A percentile compares a stretch with the other conserved stretches of the same genome.
phyloP scores from a whole-genome alignment of 2,329 filamentous ascomycete genomes.

The Xylaria sp. region DNA sequence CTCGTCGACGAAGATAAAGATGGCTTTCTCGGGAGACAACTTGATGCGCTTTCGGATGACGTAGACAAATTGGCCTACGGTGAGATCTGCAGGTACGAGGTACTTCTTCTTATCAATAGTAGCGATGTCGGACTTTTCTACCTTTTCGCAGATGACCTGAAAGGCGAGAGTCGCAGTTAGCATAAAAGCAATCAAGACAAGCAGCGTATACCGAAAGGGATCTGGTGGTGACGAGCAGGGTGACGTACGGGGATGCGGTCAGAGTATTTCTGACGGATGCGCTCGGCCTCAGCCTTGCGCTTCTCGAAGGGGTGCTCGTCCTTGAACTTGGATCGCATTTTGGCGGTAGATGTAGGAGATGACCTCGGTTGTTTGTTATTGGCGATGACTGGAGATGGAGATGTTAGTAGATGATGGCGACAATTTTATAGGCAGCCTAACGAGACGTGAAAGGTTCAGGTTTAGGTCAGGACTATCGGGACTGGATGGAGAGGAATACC shows the following conservation, averaged over 20 bases:
- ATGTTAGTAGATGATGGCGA: slow-evolving; percentile 18
- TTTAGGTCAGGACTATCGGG: neutral
- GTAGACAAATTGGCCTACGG: slow-evolving; percentile 99
- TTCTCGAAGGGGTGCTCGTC: slow-evolving; percentile 99
- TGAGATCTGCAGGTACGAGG: slow-evolving; percentile 95
- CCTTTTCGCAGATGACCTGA: slow-evolving; percentile 99
- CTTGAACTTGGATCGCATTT: slow-evolving; percentile 99
- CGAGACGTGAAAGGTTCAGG: neutral
- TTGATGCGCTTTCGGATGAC: slow-evolving; percentile 99
- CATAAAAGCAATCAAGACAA: neutral
- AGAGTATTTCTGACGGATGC: slow-evolving; percentile 98
- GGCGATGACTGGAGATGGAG: slow-evolving; percentile 3
- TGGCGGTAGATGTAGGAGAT: slow-evolving; percentile 54
- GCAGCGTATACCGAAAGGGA: slow-evolving; percentile 26
- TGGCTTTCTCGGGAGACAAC: slow-evolving; percentile 98
- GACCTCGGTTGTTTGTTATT: slow-evolving; percentile 35
- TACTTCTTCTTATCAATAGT: slow-evolving; percentile 99
- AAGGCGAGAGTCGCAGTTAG: slow-evolving; percentile 40
- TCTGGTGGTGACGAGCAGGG: neutral
- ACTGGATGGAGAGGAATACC: neutral
- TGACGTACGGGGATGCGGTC: slow-evolving; percentile 94
- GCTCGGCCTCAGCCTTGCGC: slow-evolving; percentile 99
- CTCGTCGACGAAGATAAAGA: slow-evolving; percentile 99
- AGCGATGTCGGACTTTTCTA: slow-evolving; percentile 98
- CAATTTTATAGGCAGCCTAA: neutral